phyloP scores from a whole-genome alignment of 257 asterid genomes.

The Ballota nigra region DNA sequence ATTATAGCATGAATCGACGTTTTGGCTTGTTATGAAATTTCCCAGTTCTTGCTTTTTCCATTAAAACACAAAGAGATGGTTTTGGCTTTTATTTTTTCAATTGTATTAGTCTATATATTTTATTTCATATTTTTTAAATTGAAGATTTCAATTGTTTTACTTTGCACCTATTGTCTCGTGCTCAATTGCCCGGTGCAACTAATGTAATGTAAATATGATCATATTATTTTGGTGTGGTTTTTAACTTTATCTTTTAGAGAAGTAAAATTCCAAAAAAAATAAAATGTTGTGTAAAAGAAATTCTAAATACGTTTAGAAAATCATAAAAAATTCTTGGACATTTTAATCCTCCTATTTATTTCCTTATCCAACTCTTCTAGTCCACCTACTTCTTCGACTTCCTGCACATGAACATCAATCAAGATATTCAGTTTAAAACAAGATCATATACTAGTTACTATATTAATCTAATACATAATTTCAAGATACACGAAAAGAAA shows the following conservation, averaged over 20 bases:
- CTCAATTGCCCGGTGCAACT: too few relatives aligned
- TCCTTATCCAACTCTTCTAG: slow-evolving; percentile 67
- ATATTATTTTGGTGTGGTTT: background rate
- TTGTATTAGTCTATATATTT: too few relatives aligned
- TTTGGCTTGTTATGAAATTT: background rate
- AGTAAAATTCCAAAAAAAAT: background rate
- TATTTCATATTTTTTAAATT: too few relatives aligned
- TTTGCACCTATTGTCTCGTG: too few relatives aligned
- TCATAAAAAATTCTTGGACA: slow-evolving; percentile 33
- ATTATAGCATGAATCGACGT: background rate
- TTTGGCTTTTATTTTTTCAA: too few relatives aligned
- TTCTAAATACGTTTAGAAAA: background rate
- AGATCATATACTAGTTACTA: background rate
- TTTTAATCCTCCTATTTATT: slow-evolving; percentile 48
- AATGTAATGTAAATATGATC: too few relatives aligned
- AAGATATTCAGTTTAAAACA: background rate
- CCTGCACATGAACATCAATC: slow-evolving; percentile 36
- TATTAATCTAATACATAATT: background rate
- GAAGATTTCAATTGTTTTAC: too few relatives aligned
- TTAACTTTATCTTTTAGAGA: background rate
- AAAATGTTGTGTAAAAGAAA: background rate
- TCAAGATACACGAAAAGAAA: background rate
- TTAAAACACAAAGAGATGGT: too few relatives aligned
- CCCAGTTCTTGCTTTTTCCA: background rate
- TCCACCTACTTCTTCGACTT: slow-evolving; percentile 72